Evolutionary conservation across 2,329 filamentous ascomycete genomes (phyloP).

Genomic region (Volutella citrinella): DNA sequence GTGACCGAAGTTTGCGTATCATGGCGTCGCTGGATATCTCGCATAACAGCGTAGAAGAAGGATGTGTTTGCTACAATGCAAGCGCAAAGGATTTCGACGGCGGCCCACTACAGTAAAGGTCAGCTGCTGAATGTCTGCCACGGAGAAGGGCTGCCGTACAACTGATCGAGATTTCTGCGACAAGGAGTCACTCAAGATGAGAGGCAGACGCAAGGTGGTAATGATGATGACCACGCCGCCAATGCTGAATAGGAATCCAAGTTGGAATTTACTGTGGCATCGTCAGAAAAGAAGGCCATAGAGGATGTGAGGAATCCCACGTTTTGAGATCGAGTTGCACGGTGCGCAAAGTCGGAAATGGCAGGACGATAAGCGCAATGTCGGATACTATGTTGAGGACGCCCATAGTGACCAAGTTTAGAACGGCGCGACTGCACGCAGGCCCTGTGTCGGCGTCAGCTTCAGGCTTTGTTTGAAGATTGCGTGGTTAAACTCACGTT

Average conservation of each 20-base stretch:
- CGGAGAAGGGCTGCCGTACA: constrained; percentile 9
- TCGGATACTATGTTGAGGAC: constrained; percentile 22
- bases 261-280: constrained; percentile 15
- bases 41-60: constrained; percentile 27
- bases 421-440: constrained; percentile 14
- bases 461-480: background rate
- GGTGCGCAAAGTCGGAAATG: constrained; percentile 17
- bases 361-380: constrained; percentile 19
- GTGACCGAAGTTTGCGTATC: constrained; percentile 6
- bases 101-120: constrained; percentile 24
- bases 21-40: constrained; percentile 25
- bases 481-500: constrained; percentile 1
- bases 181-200: constrained; percentile 26
- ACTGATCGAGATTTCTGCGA: constrained; percentile 28
- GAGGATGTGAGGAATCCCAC: background rate
- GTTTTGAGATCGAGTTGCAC: background rate
- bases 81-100: constrained; percentile 31
- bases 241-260: constrained; percentile 25
- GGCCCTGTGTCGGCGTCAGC: constrained; percentile 8
- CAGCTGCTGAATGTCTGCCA: background rate
- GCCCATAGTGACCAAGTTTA: constrained; percentile 19
- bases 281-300: background rate
- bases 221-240: constrained; percentile 25
- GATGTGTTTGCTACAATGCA: constrained; percentile 30
- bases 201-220: constrained; percentile 27